Base-by-base conservation (phyloP, 257 asterid genomes). In the Solanum pennellii region DNA sequence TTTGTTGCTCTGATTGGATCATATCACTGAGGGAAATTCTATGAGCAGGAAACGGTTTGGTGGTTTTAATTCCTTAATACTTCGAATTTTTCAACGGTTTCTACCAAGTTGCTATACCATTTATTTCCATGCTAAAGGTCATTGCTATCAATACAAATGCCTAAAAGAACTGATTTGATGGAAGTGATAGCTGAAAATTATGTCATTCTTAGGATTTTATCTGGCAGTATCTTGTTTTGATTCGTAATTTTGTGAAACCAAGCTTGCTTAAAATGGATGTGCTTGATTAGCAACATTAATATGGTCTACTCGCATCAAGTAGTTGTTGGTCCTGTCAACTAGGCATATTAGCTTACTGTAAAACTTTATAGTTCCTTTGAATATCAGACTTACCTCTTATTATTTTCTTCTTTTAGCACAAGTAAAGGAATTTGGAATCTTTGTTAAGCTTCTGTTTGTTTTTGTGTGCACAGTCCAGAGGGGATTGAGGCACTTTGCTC, bases 401-500 rank as follows among this genome's bases (percentile, higher is more conserved):
- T 59, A 59, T 59, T 7, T 20, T n/a, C 5, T 59, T 59, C 66
- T 59, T 59, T 59, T 25, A 59, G 66, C 21, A 59, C 25, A 20
- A 59, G 25, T 68, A 72, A 44, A 31, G 69, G 62, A 87, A 72
- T 84, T 87, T 86, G 23, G 69, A 83, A 86, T 77, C 86, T 90
- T 76, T 73, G 75, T 72, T 87, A 69, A 37, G 79, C 73, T 88
- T 45, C 65, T 45, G 23, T 18, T 18, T 86, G 18, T 47, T 65
- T 86, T 80, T 68, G 52, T 82, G 87, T 72, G 91, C 72, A 80
- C 94, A 96, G 98, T 69, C 99, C 99, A 9, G 99, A 95, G 86
- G 98, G 99, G 86, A 93, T 96, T 74, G 99, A 93, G 92, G 86
- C 93, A 73, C 94, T 96, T 62, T 96, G 99, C 92, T 90, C 95